Evolutionary conservation across 75 land plant species (phyloP).

Genomic region (Selaginella tamariscina): DNA sequence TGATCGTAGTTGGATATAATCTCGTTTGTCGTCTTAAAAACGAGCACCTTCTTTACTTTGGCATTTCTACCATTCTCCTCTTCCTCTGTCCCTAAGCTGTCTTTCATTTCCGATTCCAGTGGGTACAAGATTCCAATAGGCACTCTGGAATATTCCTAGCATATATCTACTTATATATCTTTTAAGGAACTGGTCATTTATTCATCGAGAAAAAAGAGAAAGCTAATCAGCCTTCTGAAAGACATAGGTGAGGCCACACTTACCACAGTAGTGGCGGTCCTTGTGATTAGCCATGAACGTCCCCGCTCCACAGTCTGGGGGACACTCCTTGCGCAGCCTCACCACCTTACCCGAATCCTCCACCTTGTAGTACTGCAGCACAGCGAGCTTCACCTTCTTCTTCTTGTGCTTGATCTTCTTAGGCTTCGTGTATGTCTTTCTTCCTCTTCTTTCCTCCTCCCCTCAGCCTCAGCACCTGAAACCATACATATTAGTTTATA

Average conservation of each 20-base stretch:
- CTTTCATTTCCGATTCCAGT: too few relatives aligned
- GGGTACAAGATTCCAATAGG: too few relatives aligned
- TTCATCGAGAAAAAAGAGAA: too few relatives aligned
- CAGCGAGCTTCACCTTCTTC: slow-evolving; percentile 48
- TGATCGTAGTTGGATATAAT: neutral
- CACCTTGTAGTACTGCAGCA: slow-evolving; percentile 71
- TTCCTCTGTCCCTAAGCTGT: too few relatives aligned
- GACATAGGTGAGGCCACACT: too few relatives aligned
- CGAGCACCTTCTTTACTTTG: neutral
- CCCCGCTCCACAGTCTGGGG: slow-evolving; percentile 2
- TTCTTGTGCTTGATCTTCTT: neutral
- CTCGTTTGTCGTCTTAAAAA: neutral
- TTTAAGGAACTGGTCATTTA: too few relatives aligned
- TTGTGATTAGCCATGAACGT: neutral
- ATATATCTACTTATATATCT: too few relatives aligned
- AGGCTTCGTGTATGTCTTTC: neutral
- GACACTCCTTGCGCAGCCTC: slow-evolving; percentile 36
- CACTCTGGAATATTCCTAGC: too few relatives aligned
- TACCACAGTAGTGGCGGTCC: neutral
- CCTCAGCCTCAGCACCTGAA: slow-evolving; percentile 52
- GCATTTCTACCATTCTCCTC: neutral
- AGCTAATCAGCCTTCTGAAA: neutral
- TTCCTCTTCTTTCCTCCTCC: slow-evolving; percentile 60
- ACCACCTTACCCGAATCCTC: slow-evolving; percentile 69
- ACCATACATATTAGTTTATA: too few relatives aligned